These are phyloP conservation scores for Boletellus sp. DNA, from an alignment of 1,284 basidiomycete species.

Conservation along the genomic window DNA sequence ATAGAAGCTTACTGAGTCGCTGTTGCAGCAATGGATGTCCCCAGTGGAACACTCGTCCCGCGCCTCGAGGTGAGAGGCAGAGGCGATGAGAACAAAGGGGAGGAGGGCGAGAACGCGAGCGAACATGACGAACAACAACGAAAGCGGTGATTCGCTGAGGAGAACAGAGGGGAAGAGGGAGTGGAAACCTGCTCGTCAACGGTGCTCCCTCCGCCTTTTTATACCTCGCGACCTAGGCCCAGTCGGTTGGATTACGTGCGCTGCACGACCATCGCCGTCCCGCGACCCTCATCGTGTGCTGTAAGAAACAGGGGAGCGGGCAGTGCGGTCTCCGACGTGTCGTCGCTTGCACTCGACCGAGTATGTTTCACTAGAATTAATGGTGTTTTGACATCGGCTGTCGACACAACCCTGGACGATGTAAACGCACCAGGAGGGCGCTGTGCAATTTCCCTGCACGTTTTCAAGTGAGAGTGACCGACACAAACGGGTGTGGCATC, in stretches of 20 bases:
- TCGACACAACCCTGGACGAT: not conserved
- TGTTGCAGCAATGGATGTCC: slow-evolving; percentile 7
- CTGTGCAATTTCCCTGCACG: no score
- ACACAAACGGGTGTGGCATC: no score
- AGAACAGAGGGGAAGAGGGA: not conserved
- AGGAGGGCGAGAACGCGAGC: slow-evolving; percentile 9
- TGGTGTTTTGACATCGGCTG: not conserved
- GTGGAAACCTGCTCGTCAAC: not conserved
- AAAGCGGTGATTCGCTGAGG: not conserved
- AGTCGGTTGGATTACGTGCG: not conserved
- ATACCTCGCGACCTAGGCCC: not conserved
- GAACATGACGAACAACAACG: not conserved
- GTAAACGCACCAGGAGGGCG: no score
- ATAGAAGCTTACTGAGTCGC: slow-evolving; percentile 4
- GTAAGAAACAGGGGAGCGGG: no score
- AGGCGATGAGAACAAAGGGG: slow-evolving; percentile 12
- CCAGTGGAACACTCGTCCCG: slow-evolving; percentile 11
- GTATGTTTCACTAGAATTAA: no score
- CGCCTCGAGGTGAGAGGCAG: slow-evolving; percentile 9
- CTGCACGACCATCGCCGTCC: not conserved
- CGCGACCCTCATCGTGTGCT: no score
- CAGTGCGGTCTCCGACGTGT: no score
- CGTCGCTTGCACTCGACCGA: no score
- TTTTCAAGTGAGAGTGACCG: no score
- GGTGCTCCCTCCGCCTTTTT: not conserved